Evolutionary conservation across 1,139 yeast genomes (phyloP), one percentile per base, ranked within the genome.

Genomic region (Meyerozyma athensensis): DNA sequence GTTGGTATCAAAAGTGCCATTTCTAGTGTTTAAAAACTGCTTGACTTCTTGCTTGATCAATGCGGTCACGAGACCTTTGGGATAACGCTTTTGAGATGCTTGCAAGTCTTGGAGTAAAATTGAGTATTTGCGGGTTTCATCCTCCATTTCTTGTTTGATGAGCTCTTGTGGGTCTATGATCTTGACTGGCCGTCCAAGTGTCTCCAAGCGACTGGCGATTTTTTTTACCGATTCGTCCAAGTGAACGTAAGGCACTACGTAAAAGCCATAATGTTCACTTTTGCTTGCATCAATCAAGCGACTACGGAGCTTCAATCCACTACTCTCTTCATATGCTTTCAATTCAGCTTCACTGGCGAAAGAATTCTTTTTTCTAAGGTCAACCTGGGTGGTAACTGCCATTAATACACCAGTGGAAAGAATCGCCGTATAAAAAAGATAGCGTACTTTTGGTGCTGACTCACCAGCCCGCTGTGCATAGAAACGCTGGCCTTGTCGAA

Each of bases 331-430:
- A 42, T 66, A 65, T 36, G 66, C 68, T 30, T 63, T 51, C 65
- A 78, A 81, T 49, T 85, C 94, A 40, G 71, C 72, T 47, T 79
- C 86, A 8, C 79, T 65, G 45, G 65, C 65, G 21, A 77, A 68
- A 16, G 63, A 53, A 26, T 63, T 77, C 49, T 74, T 53, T 13
- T 48, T 44, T 45, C 68, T 73, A 45, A 74, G 72, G 41, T 78
- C 80, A n/a, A 81, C 68, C 20, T 63, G 61, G 21, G 64, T 61
- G 3, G 78, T 77, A 2, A 77, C 79, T 44, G 69, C 65, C 37
- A 66, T 75, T 44, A 84, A 71, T 0, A 74, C 65, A 12, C 67
- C 77, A 6, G 79, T 66, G 2, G 84, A 75, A 10, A 74, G 53
- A n/a, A 72, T 48, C 30, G 75, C 73, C 49, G 76, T 61, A 32